A percentile compares a stretch with the other conserved stretches of the same genome.
Evolutionary conservation across 805 yeast species (phyloP).

Genomic region (Zygoascus tannicola): DNA sequence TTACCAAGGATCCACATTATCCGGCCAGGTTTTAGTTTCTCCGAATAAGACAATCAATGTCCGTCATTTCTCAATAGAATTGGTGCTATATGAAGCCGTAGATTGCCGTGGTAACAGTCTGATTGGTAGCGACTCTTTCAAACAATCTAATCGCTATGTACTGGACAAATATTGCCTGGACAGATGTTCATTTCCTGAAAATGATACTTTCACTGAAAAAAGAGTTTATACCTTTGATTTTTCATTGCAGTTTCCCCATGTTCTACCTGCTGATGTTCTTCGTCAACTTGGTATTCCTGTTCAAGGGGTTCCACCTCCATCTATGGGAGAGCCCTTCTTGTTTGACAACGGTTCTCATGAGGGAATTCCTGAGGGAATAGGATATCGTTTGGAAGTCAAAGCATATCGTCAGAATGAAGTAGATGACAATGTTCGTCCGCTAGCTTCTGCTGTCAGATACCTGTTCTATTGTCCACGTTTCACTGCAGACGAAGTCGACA

Average conservation of each 20-base stretch:
- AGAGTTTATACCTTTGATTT: not conserved
- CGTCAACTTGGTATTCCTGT: too few species aligned
- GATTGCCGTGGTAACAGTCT: not conserved
- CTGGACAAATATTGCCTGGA: not conserved
- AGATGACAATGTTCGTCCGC: not conserved
- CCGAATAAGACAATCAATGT: not conserved
- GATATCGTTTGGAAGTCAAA: conserved; percentile 1
- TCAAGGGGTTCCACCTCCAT: conserved; percentile 9
- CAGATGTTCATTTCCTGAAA: not conserved
- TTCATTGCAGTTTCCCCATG: conserved; percentile 1
- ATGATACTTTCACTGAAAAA: not conserved
- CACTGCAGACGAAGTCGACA: not conserved
- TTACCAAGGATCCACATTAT: not conserved
- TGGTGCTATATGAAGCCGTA: not conserved
- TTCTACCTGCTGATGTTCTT: not conserved
- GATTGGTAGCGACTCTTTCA: not conserved
- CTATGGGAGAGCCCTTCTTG: conserved; percentile 8
- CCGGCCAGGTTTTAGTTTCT: not conserved
- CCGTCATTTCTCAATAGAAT: not conserved
- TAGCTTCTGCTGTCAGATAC: not conserved
- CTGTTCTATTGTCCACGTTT: not conserved
- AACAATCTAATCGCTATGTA: not conserved
- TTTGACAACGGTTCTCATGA: not conserved
- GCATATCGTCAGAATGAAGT: not conserved
- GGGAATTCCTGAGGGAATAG: conserved; percentile 9